phyloP scores from a whole-genome alignment of 495 filamentous ascomycete species.

The Tuber microsphaerosporum region DNA sequence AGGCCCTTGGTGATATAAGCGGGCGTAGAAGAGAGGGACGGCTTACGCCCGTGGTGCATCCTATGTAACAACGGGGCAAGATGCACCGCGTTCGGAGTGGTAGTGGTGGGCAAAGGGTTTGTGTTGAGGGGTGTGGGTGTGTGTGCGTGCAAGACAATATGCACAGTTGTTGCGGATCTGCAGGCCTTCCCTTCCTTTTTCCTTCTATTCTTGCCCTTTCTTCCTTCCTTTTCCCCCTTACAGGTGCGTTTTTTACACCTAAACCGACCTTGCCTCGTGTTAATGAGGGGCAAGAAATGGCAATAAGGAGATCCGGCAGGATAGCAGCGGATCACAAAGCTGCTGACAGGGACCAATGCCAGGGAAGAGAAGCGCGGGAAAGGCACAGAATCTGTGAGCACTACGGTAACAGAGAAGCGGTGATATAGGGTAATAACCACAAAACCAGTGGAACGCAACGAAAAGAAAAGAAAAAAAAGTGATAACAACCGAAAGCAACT shows the following conservation, averaged over 20 bases:
- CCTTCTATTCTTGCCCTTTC: neutral
- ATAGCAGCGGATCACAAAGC: neutral
- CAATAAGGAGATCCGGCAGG: neutral
- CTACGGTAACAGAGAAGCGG: neutral
- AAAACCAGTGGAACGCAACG: neutral
- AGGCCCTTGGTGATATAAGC: constrained; percentile 39
- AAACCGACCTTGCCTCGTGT: neutral
- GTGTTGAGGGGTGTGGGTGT: neutral
- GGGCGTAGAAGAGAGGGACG: constrained; percentile 37
- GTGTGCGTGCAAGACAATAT: neutral
- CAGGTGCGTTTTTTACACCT: neutral
- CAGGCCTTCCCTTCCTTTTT: neutral
- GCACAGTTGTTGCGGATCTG: neutral
- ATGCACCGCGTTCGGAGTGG: neutral
- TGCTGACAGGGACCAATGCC: neutral
- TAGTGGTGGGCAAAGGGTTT: neutral
- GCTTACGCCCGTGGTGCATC: constrained; percentile 37
- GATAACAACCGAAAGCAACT: neutral
- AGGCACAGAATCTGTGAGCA: neutral
- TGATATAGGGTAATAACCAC: neutral
- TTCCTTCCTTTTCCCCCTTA: neutral
- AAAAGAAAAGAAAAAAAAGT: neutral
- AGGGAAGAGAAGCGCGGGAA: neutral
- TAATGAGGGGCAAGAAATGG: neutral
- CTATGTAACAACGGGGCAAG: neutral